These are phyloP conservation scores for Danielia oregonensis DNA, from an alignment of 805 yeast genomes.

Conservation along the genomic window DNA sequence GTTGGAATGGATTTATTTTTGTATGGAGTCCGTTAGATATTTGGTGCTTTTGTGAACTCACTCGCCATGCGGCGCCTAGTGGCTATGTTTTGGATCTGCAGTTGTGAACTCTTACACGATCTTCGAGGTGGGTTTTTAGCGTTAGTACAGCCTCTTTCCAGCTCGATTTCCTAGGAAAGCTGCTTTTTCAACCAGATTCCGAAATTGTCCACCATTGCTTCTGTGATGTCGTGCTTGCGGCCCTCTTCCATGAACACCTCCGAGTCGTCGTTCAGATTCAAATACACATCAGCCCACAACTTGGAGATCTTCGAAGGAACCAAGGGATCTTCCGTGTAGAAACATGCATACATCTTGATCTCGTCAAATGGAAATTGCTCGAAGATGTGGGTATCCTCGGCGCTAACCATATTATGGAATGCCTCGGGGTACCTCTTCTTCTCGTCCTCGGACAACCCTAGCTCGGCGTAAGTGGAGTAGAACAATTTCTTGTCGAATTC, in stretches of 20 bases:
- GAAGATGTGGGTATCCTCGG: constrained; percentile 27
- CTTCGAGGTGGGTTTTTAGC: too few relatives aligned
- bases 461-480: constrained; percentile 31
- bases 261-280: constrained; percentile 21
- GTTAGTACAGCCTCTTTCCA: too few relatives aligned
- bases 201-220: constrained; percentile 31
- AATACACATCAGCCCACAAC: constrained; percentile 30
- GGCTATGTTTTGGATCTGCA: too few relatives aligned
- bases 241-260: constrained; percentile 28
- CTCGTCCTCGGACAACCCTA: constrained; percentile 26
- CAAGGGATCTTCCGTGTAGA: constrained; percentile 32
- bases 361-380: constrained; percentile 30
- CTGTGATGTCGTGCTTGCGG: constrained; percentile 32
- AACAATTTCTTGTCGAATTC: constrained; percentile 28
- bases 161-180: too few relatives aligned
- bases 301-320: constrained; percentile 33
- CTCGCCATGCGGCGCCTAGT: too few relatives aligned
- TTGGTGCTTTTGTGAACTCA: too few relatives aligned
- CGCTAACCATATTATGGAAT: constrained; percentile 27
- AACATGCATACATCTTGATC: constrained; percentile 34
- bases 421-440: constrained; percentile 28
- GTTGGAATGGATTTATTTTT: too few relatives aligned
- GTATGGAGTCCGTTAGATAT: too few relatives aligned
- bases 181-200: constrained; percentile 27
- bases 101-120: too few relatives aligned